A percentile compares a stretch with the other conserved stretches of the same genome.
These are phyloP conservation scores for Butyriboletus regius DNA, from an alignment of 1,284 basidiomycete species.

Conservation along the genomic window DNA sequence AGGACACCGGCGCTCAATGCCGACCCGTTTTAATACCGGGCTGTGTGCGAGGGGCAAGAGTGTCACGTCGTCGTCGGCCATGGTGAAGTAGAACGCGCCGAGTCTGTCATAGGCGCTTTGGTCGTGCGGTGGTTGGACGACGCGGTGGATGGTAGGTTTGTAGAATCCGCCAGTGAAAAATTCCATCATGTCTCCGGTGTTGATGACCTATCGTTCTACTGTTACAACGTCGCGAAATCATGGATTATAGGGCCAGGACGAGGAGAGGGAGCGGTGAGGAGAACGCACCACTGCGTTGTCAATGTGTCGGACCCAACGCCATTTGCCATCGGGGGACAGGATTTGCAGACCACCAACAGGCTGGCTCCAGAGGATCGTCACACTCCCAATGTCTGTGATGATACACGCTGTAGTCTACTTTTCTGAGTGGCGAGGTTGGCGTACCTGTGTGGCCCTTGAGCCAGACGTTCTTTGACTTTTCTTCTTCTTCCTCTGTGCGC, in stretches of 20 bases:
- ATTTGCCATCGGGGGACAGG: conserved; percentile 41
- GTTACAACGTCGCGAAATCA: not conserved
- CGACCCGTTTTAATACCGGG: conserved; percentile 9
- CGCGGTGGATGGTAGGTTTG: conserved; percentile 41
- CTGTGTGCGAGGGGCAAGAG: conserved; percentile 25
- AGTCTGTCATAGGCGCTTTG: conserved; percentile 36
- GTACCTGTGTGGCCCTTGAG: conserved; percentile 55
- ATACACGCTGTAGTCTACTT: not conserved
- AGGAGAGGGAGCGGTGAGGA: not conserved
- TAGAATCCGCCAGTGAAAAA: conserved; percentile 50
- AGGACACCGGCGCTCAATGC: conserved; percentile 29
- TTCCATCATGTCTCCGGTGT: conserved; percentile 52
- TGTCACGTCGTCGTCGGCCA: conserved; percentile 29
- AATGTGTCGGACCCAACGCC: conserved; percentile 54
- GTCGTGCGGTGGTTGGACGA: conserved; percentile 39
- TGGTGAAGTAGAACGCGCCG: conserved; percentile 40
- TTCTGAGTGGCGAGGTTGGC: not conserved
- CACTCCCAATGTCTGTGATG: conserved; percentile 43
- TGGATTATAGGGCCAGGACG: too few species aligned
- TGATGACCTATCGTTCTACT: conserved; percentile 35
- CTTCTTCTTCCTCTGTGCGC: conserved; percentile 46
- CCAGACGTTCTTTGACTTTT: conserved; percentile 50
- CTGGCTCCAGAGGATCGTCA: conserved; percentile 54
- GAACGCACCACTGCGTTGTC: conserved; percentile 46
- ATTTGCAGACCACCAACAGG: conserved; percentile 56